Evolutionary conservation across 2,329 filamentous ascomycete genomes (phyloP), one percentile per base, ranked within the genome.

Genomic region (Cladosporium sphaerospermum): DNA sequence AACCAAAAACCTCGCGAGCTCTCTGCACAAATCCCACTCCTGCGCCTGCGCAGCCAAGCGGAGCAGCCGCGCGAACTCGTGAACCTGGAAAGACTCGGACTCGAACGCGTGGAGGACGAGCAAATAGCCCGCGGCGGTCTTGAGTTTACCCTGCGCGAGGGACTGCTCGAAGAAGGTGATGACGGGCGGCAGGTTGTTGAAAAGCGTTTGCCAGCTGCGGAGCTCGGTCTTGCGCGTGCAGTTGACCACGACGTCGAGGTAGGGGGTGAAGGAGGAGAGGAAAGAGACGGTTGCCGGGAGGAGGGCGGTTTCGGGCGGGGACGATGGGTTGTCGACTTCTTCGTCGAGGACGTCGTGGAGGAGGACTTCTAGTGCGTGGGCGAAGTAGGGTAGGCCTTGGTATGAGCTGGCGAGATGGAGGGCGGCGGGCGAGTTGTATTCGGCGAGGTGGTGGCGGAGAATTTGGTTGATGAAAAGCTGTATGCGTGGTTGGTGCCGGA

Each of bases 151-250:
- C 53, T 88, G 82, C 59, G 86, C 83, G 9, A 99, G 74, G 4
- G 90, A 92, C 68, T 96, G 89, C 68, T 99, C 92, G 62, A 99
- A 99, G 0, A 99, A 79, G 61, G 93, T 88, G 63, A 90, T 86
- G 3, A 92, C 89, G 1, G 92, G 89, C 1, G 93, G 93, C 1
- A 99, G 78, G 63, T 96, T 90, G 4, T 85, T 83, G 69, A 99
- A 99, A 1, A 99, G 77, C 0, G 93, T 96, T 55, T 87, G 84
- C 93, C 93, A 99, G 53, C 89, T 95, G 37, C 92, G 84, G 7
- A 96, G 84, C 67, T 99, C 93, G 0, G 93, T 99, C 71, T 99
- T 99, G 52, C 93, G 86, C 1, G 93, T 96, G 71, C 93, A 99
- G 71, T 95, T 93, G 16, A 99, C 86, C 19, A 99, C 85, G 54